Evolutionary conservation across 208 protist genomes (phyloP).

Genomic region (Acanthamoeba culbertsoni): DNA sequence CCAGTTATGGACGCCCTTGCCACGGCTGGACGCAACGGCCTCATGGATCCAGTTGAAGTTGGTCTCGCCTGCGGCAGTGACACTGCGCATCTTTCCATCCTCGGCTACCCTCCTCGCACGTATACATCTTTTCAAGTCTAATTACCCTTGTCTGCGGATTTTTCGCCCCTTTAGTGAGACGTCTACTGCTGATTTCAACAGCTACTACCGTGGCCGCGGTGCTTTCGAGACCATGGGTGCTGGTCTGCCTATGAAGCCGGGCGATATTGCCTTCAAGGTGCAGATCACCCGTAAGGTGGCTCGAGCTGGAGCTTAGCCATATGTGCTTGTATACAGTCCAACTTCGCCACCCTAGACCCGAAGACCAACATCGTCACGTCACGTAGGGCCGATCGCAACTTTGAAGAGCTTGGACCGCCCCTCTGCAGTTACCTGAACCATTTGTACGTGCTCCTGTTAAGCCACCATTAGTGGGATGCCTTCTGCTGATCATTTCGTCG

Average conservation of each 20-base stretch:
- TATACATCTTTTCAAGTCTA: neutral
- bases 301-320: neutral
- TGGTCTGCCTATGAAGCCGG: constrained; percentile 81
- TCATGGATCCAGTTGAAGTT: constrained; percentile 84
- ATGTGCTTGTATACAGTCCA: constrained; percentile 58
- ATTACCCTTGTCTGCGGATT: neutral
- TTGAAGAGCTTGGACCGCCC: constrained; percentile 79
- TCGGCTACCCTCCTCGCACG: constrained; percentile 81
- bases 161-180: too few species aligned
- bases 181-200: too few species aligned
- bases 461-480: neutral
- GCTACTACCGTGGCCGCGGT: constrained; percentile 82
- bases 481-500: neutral
- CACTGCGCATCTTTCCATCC: constrained; percentile 84
- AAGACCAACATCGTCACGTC: constrained; percentile 68
- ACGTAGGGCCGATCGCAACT: constrained; percentile 79
- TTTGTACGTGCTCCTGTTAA: constrained; percentile 49
- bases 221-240: constrained; percentile 84
- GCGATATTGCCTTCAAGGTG: constrained; percentile 87
- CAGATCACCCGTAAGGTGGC: neutral
- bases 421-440: constrained; percentile 73
- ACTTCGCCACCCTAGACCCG: constrained; percentile 80
- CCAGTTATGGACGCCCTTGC: constrained; percentile 77
- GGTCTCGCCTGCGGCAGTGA: constrained; percentile 84
- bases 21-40: constrained; percentile 71